These are phyloP conservation scores for Candida oleophila DNA, from an alignment of 805 yeast genomes.

Conservation along the genomic window DNA sequence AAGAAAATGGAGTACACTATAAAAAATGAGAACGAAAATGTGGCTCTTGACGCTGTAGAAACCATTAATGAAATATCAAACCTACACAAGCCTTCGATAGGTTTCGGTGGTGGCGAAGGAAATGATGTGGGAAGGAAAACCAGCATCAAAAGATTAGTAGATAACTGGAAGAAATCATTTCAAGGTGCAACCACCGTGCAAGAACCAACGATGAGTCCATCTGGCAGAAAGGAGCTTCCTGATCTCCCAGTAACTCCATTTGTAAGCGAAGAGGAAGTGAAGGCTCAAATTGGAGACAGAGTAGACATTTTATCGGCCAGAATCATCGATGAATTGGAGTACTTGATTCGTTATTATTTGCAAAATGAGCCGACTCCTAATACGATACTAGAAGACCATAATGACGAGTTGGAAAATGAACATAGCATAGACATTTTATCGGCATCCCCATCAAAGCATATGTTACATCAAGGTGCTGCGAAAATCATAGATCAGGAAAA, in stretches of 20 bases:
- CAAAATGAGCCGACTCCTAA: conserved; percentile 13
- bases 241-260: not conserved
- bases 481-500: not conserved
- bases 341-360: conserved; percentile 46
- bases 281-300: conserved; percentile 29
- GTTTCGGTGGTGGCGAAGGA: conserved; percentile 6
- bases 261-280: conserved; percentile 11
- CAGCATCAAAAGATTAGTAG: conserved; percentile 37
- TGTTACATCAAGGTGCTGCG: not conserved
- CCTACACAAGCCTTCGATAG: conserved; percentile 1
- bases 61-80: not conserved
- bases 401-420: conserved; percentile 7
- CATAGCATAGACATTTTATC: not conserved
- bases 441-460: not conserved
- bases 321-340: conserved; percentile 67
- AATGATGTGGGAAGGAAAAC: conserved; percentile 27
- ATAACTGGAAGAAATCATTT: conserved; percentile 41
- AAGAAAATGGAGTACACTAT: conserved; percentile 51
- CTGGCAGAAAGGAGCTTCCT: not conserved
- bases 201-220: conserved; percentile 6
- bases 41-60: conserved; percentile 6
- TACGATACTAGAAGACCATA: conserved; percentile 5
- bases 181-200: conserved; percentile 5
- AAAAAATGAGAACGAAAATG: conserved; percentile 10
- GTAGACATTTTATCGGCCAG: conserved; percentile 70